Evolutionary conservation across 495 filamentous ascomycete species (phyloP).

Genomic region (Penicillium goetzii): DNA sequence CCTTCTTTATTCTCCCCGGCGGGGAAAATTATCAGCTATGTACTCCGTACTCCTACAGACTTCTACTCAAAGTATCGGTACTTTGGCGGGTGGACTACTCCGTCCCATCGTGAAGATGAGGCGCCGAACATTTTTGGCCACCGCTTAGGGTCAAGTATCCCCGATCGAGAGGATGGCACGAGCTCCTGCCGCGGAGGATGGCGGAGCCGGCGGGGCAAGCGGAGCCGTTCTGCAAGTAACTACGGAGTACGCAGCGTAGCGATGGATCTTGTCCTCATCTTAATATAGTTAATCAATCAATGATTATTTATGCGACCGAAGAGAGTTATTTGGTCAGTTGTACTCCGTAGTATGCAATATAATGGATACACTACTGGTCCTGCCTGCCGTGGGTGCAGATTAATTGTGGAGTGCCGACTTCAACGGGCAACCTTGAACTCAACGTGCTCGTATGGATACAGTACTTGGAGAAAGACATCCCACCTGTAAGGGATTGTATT

Average conservation of each 20-base stretch:
- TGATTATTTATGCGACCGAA: not conserved
- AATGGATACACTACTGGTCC: too few species aligned
- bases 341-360: too few species aligned
- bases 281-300: too few species aligned
- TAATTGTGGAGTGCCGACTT: not conserved
- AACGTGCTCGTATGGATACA: not conserved
- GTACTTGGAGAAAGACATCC: not conserved
- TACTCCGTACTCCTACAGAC: not conserved
- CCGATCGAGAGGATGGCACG: conserved; percentile 2
- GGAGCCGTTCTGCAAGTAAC: not conserved
- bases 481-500: not conserved
- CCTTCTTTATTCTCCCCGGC: too few species aligned
- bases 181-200: not conserved
- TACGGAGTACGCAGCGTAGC: not conserved
- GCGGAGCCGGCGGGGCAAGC: not conserved
- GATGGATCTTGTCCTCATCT: too few species aligned
- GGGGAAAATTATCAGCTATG: not conserved
- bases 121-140: not conserved
- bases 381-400: not conserved
- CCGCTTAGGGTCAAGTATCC: not conserved
- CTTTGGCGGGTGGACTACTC: not conserved
- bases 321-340: not conserved
- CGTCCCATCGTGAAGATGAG: not conserved
- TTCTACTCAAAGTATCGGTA: not conserved
- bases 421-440: not conserved